phyloP scores from a whole-genome alignment of 805 yeast genomes.

The Schwanniomyces pseudopolymorphus region DNA sequence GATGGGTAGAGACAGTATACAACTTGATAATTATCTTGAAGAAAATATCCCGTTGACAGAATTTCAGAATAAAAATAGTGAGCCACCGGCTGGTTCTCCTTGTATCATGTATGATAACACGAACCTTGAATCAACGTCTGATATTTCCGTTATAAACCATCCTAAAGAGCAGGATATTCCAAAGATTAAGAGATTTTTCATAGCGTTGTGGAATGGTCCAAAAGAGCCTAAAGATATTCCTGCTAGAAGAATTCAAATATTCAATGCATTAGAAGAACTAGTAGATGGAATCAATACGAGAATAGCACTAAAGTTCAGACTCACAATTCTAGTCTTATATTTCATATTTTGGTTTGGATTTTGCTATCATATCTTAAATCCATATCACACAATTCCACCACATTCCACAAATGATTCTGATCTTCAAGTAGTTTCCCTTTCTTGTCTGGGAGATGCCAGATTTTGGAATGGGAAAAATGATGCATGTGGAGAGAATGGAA shows the following conservation, averaged over 20 bases:
- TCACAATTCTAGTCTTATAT: conserved; percentile 36
- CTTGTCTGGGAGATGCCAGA: conserved; percentile 45
- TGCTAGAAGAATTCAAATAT: conserved; percentile 33
- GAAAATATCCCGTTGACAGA: not conserved
- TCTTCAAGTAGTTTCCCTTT: conserved; percentile 39
- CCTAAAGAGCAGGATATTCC: not conserved
- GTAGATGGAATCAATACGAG: conserved; percentile 38
- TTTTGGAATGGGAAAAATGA: conserved; percentile 79
- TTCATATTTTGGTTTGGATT: conserved; percentile 47
- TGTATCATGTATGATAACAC: not conserved
- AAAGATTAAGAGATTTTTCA: conserved; percentile 15
- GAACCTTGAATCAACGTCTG: not conserved
- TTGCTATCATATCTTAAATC: conserved; percentile 36
- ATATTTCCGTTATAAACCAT: not conserved
- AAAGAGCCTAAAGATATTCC: conserved; percentile 44
- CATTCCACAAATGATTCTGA: conserved; percentile 15
- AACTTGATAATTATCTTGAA: not conserved
- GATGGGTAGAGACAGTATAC: not conserved
- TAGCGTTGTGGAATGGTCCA: conserved; percentile 60
- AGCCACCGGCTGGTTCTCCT: not conserved
- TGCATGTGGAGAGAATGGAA: conserved; percentile 72
- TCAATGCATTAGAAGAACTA: conserved; percentile 32
- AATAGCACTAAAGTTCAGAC: conserved; percentile 23
- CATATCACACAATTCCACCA: conserved; percentile 48
- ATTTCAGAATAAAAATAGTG: not conserved